Conservation (phyloP, 176 grass and related monocot species). For the Thalia dealbata region DNA sequence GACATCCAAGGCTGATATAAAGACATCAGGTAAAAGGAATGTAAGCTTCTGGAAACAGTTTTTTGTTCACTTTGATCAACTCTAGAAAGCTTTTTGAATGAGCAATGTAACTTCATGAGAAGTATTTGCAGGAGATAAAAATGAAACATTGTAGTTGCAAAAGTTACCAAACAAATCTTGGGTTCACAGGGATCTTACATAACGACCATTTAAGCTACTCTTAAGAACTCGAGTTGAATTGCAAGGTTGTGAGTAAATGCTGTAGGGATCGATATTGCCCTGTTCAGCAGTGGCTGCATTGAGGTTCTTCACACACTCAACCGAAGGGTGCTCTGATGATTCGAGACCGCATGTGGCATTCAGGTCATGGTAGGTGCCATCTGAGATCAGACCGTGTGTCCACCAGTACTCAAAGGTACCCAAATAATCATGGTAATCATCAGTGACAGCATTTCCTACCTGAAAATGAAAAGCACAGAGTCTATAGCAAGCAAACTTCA, state of each 20-base stretch:
- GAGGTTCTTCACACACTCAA: slow-evolving; percentile 64
- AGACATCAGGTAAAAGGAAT: slow-evolving; percentile 4
- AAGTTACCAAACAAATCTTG: neutral
- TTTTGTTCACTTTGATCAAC: too few relatives aligned
- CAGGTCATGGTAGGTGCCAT: slow-evolving; percentile 71
- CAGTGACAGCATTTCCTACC: slow-evolving; percentile 91
- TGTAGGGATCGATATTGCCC: slow-evolving; percentile 94
- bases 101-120: neutral
- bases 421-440: slow-evolving; percentile 89
- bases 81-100: neutral
- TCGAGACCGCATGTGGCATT: slow-evolving; percentile 52
- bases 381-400: slow-evolving; percentile 88
- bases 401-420: slow-evolving; percentile 99
- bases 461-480: slow-evolving; percentile 20
- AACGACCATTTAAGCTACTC: slow-evolving; percentile 48
- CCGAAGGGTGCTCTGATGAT: slow-evolving; percentile 72
- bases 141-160: neutral
- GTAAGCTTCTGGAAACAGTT: neutral
- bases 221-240: slow-evolving; percentile 59
- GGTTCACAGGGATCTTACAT: slow-evolving; percentile 38
- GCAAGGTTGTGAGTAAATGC: slow-evolving; percentile 72
- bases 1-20: slow-evolving; percentile 80
- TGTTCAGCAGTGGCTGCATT: slow-evolving; percentile 62
- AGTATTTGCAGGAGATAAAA: neutral
- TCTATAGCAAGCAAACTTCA: slow-evolving; percentile 4